A percentile compares a stretch with the other conserved stretches of the same genome.
Conservation (phyloP, 352 stramenopile species). For the Phytophthora palmivora region DNA sequence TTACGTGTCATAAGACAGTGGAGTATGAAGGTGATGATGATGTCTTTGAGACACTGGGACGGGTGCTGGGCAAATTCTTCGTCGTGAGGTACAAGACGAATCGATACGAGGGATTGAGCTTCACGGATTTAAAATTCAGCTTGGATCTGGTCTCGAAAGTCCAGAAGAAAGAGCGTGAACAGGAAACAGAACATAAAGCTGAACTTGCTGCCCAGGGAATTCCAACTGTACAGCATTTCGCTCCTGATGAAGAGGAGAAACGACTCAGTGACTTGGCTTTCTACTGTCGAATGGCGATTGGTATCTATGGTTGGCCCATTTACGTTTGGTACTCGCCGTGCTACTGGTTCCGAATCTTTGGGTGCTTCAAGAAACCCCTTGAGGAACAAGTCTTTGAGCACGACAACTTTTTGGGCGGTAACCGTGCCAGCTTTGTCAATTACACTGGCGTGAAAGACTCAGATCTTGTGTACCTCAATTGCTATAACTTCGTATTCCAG, state of each 20-base stretch:
- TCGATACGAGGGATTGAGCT: slow-evolving; percentile 69
- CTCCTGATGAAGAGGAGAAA: slow-evolving; percentile 46
- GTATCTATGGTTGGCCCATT: slow-evolving; percentile 85
- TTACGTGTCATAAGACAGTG: slow-evolving; percentile 52
- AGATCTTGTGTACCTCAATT: slow-evolving; percentile 82
- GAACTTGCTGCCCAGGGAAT: slow-evolving; percentile 35
- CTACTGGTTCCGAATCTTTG: slow-evolving; percentile 73
- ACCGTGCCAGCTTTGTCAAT: slow-evolving; percentile 71
- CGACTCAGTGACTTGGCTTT: slow-evolving; percentile 62
- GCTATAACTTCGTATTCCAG: slow-evolving; percentile 82
- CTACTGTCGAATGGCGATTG: slow-evolving; percentile 72
- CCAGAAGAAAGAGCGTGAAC: slow-evolving; percentile 58
- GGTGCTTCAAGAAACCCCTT: slow-evolving; percentile 56
- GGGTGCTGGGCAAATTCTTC: slow-evolving; percentile 78
- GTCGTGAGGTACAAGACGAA: slow-evolving; percentile 74
- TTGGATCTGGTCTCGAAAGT: slow-evolving; percentile 68
- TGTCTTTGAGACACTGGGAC: slow-evolving; percentile 71
- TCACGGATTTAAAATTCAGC: slow-evolving; percentile 78
- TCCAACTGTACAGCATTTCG: slow-evolving; percentile 42
- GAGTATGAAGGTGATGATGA: slow-evolving; percentile 60
- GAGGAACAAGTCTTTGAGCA: slow-evolving; percentile 64
- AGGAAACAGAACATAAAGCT: slow-evolving; percentile 33
- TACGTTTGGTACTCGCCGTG: slow-evolving; percentile 81
- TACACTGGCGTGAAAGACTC: slow-evolving; percentile 70
- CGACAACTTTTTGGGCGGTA: slow-evolving; percentile 65